These are phyloP conservation scores for Leishmania major DNA, from an alignment of 208 protist genomes.

Conservation along the genomic window DNA sequence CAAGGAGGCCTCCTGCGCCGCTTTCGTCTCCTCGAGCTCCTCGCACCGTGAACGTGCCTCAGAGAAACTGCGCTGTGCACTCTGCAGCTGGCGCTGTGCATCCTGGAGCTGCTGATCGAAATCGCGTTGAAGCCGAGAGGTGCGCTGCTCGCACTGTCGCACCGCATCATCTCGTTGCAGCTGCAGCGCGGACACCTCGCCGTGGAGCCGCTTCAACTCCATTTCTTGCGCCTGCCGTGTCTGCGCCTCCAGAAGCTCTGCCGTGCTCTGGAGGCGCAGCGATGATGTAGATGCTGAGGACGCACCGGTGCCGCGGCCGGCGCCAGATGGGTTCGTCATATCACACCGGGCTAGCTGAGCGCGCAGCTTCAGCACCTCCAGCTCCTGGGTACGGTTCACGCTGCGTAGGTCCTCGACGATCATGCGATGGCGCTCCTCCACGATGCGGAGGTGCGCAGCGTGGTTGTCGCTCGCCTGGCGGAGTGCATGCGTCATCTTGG, in stretches of 20 bases:
- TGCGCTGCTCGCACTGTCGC: constrained; percentile 74
- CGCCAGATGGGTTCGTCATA: constrained; percentile 25
- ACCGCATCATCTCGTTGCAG: constrained; percentile 73
- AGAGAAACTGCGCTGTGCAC: constrained; percentile 31
- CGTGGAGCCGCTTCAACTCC: constrained; percentile 79
- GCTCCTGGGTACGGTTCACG: constrained; percentile 60
- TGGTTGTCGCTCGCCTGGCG: constrained; percentile 76
- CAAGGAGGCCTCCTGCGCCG: constrained; percentile 19
- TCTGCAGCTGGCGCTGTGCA: constrained; percentile 36
- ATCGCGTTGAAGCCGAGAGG: constrained; percentile 47
- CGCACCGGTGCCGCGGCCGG: constrained; percentile 12
- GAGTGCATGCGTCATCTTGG: constrained; percentile 70
- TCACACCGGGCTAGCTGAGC: constrained; percentile 72
- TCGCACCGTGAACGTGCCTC: constrained; percentile 28
- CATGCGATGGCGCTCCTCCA: constrained; percentile 79
- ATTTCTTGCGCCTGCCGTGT: constrained; percentile 66
- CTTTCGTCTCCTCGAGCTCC: constrained; percentile 26
- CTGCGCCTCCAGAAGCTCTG: constrained; percentile 72
- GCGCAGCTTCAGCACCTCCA: constrained; percentile 70
- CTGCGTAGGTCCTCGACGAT: constrained; percentile 62
- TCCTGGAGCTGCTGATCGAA: constrained; percentile 45
- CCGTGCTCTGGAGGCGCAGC: constrained; percentile 33
- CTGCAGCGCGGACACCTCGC: constrained; percentile 59
- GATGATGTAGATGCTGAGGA: constrained; percentile 2
- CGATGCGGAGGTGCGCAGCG: constrained; percentile 70